Evolutionary conservation across 306 rosid genomes (phyloP).

Genomic region (Mucuna pruriens): DNA sequence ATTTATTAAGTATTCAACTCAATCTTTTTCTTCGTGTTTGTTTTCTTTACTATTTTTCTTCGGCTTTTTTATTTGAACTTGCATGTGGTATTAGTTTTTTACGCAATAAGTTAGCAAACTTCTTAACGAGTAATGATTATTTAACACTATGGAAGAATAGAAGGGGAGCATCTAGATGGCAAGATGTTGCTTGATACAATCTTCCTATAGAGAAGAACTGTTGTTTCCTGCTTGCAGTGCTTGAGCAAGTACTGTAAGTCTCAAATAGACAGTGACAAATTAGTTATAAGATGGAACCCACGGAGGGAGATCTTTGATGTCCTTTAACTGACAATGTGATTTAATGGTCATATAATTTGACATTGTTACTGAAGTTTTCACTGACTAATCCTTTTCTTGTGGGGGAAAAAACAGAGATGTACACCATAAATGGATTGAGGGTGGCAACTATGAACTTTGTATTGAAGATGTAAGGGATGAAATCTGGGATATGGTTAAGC

Average conservation of each 20-base stretch:
- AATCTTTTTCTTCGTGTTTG: neutral
- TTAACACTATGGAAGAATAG: slow-evolving; percentile 72
- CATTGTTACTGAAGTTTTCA: neutral
- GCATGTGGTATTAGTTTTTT: neutral
- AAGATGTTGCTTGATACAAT: slow-evolving; percentile 82
- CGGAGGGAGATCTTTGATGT: neutral
- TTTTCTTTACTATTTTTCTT: neutral
- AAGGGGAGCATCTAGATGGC: slow-evolving; percentile 86
- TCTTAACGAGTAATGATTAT: slow-evolving; percentile 20
- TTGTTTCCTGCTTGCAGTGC: slow-evolving; percentile 80
- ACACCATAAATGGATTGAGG: slow-evolving; percentile 98
- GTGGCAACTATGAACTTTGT: slow-evolving; percentile 97
- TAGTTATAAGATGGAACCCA: neutral
- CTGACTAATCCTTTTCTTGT: neutral
- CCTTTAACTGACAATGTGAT: slow-evolving; percentile 5
- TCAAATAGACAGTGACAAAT: slow-evolving; percentile 67
- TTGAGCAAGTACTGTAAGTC: slow-evolving; percentile 73
- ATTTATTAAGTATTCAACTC: neutral
- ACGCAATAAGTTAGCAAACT: neutral
- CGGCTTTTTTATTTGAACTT: neutral
- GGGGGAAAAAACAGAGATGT: slow-evolving; percentile 85
- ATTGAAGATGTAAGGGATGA: slow-evolving; percentile 98
- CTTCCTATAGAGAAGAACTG: slow-evolving; percentile 78
- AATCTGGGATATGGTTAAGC: slow-evolving; percentile 99
- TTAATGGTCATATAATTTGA: neutral